Conservation (phyloP, 202 grass and related monocot genomes). For the Thinopyrum obtusiflorum region DNA sequence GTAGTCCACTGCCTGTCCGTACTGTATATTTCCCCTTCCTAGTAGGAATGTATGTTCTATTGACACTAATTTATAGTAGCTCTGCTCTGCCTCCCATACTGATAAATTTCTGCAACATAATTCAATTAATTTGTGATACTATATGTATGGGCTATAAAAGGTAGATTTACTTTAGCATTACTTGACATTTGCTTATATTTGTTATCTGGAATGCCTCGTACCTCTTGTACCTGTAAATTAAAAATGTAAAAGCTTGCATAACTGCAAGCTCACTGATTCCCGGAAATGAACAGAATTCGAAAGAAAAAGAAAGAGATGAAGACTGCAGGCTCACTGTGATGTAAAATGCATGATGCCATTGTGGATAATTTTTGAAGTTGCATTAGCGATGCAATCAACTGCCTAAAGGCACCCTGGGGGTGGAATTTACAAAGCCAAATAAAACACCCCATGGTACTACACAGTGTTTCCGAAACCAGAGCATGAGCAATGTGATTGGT, state of each 20-base stretch:
- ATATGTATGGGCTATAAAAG: neutral
- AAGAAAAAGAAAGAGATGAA: neutral
- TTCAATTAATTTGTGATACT: neutral
- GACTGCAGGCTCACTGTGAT: neutral
- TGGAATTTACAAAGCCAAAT: no score
- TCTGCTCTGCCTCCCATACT: neutral
- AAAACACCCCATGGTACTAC: no score
- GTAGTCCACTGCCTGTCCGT: neutral
- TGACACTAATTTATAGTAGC: neutral
- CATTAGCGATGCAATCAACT: neutral
- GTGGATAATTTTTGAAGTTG: neutral
- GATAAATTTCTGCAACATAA: constrained; percentile 6
- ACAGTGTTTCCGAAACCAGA: no score
- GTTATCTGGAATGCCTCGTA: neutral
- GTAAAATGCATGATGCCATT: neutral
- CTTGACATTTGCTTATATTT: neutral
- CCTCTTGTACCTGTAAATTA: neutral
- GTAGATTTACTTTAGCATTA: neutral
- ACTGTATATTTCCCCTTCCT: neutral
- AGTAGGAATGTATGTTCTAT: neutral
- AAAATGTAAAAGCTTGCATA: neutral
- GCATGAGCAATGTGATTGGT: no score
- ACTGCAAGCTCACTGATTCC: neutral
- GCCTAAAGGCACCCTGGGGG: neutral
- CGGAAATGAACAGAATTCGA: neutral